Evolutionary conservation across 495 filamentous ascomycete species (phyloP), one percentile per base, ranked within the genome.

Genomic region (Daldinia concentrica): DNA sequence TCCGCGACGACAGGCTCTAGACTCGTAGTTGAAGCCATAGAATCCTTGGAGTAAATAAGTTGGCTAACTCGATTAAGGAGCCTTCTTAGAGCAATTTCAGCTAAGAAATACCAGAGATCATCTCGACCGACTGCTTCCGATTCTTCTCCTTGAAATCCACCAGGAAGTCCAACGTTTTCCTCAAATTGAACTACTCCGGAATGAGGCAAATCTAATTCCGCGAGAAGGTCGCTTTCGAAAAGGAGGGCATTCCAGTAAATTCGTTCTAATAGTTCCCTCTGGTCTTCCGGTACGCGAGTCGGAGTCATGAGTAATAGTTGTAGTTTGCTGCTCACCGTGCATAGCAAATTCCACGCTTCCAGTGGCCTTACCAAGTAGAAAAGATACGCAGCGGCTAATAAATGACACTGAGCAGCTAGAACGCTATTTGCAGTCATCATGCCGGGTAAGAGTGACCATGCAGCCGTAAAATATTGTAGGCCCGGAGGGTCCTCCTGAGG

Each of bases 171-270:
- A 39, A 95, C 89, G n/a, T 86, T 85, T 68, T 95, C 92, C 78
- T 93, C 92, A 71, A 91, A 92, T 66, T 91, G 88, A 26, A 91
- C 90, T 55, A 95, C 91, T 24, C 92, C 92, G 14, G 91, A 93
- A 73, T 94, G 92, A 0, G 92, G 92, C 8, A 95, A 82, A 73
- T 95, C 92, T 45, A 95, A 80, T 70, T 95, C 92, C 7, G 92
- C 91, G 14, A 95, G 83, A 50, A 94, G 82, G 74, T 94, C 92
- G 76, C 90, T 92, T 80, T 95, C 92, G 67, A 92, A 92, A 55
- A 95, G 84, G 4, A 94, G 81, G 4, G 92, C 83, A 67, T 95
- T 95, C 92, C 92, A 95, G 80, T 92, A 94, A 4, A 95, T 89
- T 45, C 92, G 82, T 68, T 93, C 90, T 52, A 87, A 88, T 43